Evolutionary conservation across 371 early-diverging fungal species (phyloP).

Genomic region (Rhizopus delemar): DNA sequence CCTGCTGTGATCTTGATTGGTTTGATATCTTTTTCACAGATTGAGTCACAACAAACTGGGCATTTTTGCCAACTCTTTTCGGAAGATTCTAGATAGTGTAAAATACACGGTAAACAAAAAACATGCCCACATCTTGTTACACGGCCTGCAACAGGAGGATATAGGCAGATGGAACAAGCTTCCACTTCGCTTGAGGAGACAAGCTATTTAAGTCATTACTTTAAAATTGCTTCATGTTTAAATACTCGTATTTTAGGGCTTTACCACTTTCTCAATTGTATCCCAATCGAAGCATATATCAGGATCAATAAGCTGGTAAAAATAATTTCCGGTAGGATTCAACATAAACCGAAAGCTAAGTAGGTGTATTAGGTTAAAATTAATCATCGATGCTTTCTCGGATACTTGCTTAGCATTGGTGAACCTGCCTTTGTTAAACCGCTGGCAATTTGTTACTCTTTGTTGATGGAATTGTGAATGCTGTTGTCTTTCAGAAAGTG

Average conservation of each 20-base stretch:
- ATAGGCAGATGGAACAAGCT: constrained; percentile 91
- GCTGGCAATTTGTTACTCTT: constrained; percentile 53
- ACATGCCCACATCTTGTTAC: constrained; percentile 93
- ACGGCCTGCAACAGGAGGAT: constrained; percentile 77
- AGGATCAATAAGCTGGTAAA: constrained; percentile 67
- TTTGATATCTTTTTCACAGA: constrained; percentile 77
- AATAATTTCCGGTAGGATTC: constrained; percentile 66
- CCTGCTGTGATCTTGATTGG: constrained; percentile 46
- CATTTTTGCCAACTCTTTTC: constrained; percentile 80
- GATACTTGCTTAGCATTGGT: constrained; percentile 88
- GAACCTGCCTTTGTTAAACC: constrained; percentile 87
- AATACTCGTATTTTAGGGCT: not conserved
- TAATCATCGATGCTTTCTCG: not conserved
- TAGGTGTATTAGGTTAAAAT: not conserved
- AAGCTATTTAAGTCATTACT: constrained; percentile 40
- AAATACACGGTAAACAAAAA: constrained; percentile 85
- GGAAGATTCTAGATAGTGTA: constrained; percentile 73
- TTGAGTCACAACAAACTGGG: constrained; percentile 90
- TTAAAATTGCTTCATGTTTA: not conserved
- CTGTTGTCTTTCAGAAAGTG: constrained; percentile 80
- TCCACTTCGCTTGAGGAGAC: constrained; percentile 63
- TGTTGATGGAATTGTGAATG: constrained; percentile 44
- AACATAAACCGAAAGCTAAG: constrained; percentile 87
- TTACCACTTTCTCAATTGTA: constrained; percentile 84
- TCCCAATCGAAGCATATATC: constrained; percentile 82